Percentiles rank a stretch among this genome's conserved stretches.
Conservation (phyloP, 495 filamentous ascomycete genomes). For the Penicillium turbatum region DNA sequence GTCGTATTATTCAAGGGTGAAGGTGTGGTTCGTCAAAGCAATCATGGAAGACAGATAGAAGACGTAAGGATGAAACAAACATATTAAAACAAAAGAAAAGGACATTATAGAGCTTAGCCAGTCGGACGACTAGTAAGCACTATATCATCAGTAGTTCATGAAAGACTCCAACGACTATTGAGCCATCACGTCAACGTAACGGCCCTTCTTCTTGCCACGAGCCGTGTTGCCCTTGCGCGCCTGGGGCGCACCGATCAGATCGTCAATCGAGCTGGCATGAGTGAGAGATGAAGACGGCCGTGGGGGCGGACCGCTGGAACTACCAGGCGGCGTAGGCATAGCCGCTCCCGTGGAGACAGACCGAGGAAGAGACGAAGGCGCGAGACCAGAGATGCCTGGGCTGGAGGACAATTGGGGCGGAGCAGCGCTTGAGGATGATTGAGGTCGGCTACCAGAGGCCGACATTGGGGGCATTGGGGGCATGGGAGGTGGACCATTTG, state of each 20-base stretch:
- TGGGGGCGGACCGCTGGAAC: slow-evolving; percentile 28
- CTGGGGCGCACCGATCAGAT: slow-evolving; percentile 67
- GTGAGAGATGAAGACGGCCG: slow-evolving; percentile 66
- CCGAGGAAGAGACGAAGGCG: slow-evolving; percentile 31
- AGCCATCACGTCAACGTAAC: slow-evolving; percentile 94
- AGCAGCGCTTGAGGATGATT: slow-evolving; percentile 38
- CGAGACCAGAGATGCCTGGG: slow-evolving; percentile 35
- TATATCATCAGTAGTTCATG: slow-evolving; percentile 1
- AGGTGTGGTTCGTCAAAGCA: slow-evolving; percentile 10
- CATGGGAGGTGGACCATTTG: slow-evolving; percentile 28
- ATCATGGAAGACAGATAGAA: slow-evolving; percentile 11
- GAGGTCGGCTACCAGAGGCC: slow-evolving; percentile 30
- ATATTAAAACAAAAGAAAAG: slow-evolving; percentile 31
- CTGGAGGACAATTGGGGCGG: slow-evolving; percentile 36
- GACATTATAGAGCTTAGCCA: slow-evolving; percentile 13
- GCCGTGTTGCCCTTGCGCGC: slow-evolving; percentile 60
- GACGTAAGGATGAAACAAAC: slow-evolving; percentile 16
- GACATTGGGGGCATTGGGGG: slow-evolving; percentile 28
- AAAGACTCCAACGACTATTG: slow-evolving; percentile 23
- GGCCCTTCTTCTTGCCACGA: slow-evolving; percentile 75
- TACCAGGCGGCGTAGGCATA: slow-evolving; percentile 29
- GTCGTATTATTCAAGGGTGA: slow-evolving; percentile 13
- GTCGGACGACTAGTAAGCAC: neutral
- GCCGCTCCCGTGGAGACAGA: slow-evolving; percentile 38
- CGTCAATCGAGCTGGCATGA: slow-evolving; percentile 79